Base-by-base conservation (phyloP, 306 rosid genomes). In the Cicer judaicum region DNA sequence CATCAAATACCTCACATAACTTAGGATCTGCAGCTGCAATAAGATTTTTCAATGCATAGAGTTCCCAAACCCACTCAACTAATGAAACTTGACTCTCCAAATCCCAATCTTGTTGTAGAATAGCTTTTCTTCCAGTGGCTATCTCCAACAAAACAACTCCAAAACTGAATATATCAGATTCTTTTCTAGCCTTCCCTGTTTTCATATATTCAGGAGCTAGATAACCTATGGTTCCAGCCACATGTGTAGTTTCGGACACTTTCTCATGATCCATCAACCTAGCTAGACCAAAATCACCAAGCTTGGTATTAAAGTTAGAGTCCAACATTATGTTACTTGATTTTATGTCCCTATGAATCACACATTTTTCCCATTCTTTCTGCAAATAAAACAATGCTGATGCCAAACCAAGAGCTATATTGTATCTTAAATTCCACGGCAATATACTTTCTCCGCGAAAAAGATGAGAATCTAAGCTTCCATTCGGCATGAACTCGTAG, bases 241-340 rank as follows among this genome's bases (percentile, higher is more conserved):
- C 8, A 5, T 8, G 56, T 1, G 79, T 82, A 41, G 86, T 85
- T 53, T 75, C 78, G 10, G 52, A 61, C 7, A 44, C 83, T 24
- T 34, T 62, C 43, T 34, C 78, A 14, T 82, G 78, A 59, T 82
- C 89, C 65, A 85, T 70, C 1, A 85, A 24, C 79, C 87, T 79
- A 13, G 89, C 89, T 16, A 85, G 53, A 16, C 87, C 89, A 40
- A 85, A 85, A 64, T 85, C 88, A 0, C 85, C 88, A 10, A 85
- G 88, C 70, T 81, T 84, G 8, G 76, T 77, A 46, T 77, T 73
- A 80, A 82, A 80, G 14, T 57, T 40, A 5, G 85, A 69, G 36
- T 85, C 89, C 81, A 85, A 60, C n/a, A n/a, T n/a, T n/a, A n/a
- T n/a, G n/a, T n/a, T n/a, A n/a, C n/a, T n/a, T n/a, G n/a, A n/a